Conservation (phyloP, 2,329 filamentous ascomycete genomes). For the Cladophialophora immunda region DNA sequence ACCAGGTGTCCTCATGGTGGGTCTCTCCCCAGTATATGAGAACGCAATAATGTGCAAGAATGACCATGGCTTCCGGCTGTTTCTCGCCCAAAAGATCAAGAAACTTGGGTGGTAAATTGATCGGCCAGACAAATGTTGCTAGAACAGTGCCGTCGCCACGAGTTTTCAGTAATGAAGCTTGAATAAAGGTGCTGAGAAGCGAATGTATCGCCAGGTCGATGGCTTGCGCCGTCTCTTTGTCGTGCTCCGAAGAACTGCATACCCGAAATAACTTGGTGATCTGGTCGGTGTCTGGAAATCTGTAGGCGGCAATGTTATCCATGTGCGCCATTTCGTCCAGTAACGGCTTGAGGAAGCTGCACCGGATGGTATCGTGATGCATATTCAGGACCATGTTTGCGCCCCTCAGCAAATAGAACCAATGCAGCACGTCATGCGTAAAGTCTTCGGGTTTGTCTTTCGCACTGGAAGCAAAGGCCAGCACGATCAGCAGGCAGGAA, state of each 20-base stretch:
- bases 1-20: constrained; percentile 42
- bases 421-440: constrained; percentile 44
- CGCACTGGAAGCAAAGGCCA: constrained; percentile 45
- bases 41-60: constrained; percentile 45
- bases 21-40: constrained; percentile 42
- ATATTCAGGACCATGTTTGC: constrained; percentile 45
- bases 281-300: constrained; percentile 40
- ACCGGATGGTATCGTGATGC: constrained; percentile 41
- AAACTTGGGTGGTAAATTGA: constrained; percentile 47
- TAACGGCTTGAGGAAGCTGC: constrained; percentile 44
- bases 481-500: constrained; percentile 51
- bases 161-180: constrained; percentile 41
- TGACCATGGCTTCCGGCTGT: constrained; percentile 47
- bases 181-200: constrained; percentile 44
- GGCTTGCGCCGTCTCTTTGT: constrained; percentile 41
- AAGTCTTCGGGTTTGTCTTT: constrained; percentile 40
- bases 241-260: constrained; percentile 40
- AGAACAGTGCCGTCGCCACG: constrained; percentile 43
- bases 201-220: constrained; percentile 45
- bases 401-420: constrained; percentile 45
- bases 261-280: constrained; percentile 44
- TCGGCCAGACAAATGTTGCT: constrained; percentile 49
- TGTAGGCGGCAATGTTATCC: constrained; percentile 43
- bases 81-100: constrained; percentile 50
- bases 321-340: constrained; percentile 43